Evolutionary conservation across 352 stramenopile species (phyloP), one percentile per base, ranked within the genome.

Genomic region (Peronospora farinosa): DNA sequence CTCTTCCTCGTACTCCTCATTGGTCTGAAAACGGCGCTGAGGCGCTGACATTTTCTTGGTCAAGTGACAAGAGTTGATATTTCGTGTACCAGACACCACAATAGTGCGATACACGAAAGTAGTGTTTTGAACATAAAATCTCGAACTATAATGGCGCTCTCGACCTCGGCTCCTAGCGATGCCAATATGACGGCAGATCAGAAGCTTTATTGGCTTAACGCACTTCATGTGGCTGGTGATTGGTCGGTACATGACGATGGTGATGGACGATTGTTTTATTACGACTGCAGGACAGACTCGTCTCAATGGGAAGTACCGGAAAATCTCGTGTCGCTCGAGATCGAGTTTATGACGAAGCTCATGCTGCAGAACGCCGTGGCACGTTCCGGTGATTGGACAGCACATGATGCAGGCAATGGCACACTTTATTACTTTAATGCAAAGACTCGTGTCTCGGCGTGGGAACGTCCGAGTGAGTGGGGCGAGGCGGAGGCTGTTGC

Each of bases 341-440:
- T 68, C 28, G 71, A 81, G 45, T 79, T 87, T 51, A 87, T 91
- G 78, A 92, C 90, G 81, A 72, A 78, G 64, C 69, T 88, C 17
- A 92, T 92, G 78, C 61, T 92, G 46, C 62, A 86, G 51, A 63
- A 82, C 23, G 77, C 78, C 0, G 57, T 90, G 12, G 81, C 71
- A 46, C 73, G 69, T 45, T 89, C 73, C 0, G 74, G 72, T 10
- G 42, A 45, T n/a, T 92, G 81, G 81, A 86, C 65, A 7, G 81
- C 74, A 10, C 78, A 90, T 41, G 77, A 87, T 36, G 58, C 79
- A 0, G 78, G 77, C 19, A 78, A 85, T 27, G 81, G 73, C 2
- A 84, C 78, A 35, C 51, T 90, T 17, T 92, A 89, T 45, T 92
- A 90, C 51, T 90, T 90, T 46, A 85, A 92, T 39, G 51, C 74